These are phyloP conservation scores for Rutstroemia sp. DNA, from an alignment of 2,329 filamentous ascomycete species.

Conservation along the genomic window DNA sequence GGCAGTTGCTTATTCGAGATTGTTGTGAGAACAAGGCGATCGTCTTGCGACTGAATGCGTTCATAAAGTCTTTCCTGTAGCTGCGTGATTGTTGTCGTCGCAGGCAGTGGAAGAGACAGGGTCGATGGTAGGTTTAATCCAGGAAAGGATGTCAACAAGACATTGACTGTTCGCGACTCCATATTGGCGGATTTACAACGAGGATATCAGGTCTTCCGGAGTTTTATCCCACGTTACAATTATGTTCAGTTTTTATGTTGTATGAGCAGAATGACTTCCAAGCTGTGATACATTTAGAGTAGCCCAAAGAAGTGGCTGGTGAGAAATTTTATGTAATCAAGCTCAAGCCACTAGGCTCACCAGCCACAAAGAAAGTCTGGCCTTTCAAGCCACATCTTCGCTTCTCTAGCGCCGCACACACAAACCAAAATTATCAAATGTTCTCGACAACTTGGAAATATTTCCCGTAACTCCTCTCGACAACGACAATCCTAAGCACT, in stretches of 20 bases:
- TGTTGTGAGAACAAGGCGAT: slow-evolving; percentile 72
- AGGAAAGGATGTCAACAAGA: slow-evolving; percentile 77
- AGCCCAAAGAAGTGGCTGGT: neutral
- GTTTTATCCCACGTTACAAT: neutral
- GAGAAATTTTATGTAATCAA: neutral
- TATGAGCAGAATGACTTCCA: too few species aligned
- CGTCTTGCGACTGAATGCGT: slow-evolving; percentile 50
- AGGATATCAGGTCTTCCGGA: neutral
- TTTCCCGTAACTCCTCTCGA: slow-evolving; percentile 13
- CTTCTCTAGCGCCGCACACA: slow-evolving; percentile 9
- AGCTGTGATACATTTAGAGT: neutral
- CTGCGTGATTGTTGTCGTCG: slow-evolving; percentile 57
- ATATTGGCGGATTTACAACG: slow-evolving; percentile 33
- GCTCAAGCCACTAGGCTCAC: rapidly evolving
- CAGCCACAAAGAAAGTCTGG: neutral
- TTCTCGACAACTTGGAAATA: neutral
- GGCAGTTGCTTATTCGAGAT: slow-evolving; percentile 66
- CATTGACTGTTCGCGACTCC: slow-evolving; percentile 58
- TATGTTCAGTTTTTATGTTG: too few species aligned
- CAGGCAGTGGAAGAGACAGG: slow-evolving; percentile 64
- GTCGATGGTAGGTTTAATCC: slow-evolving; percentile 80
- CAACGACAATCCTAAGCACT: slow-evolving; percentile 12
- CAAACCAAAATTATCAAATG: slow-evolving; percentile 10
- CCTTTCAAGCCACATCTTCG: slow-evolving; percentile 12
- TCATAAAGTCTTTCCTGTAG: slow-evolving; percentile 56